A percentile compares a stretch with the other conserved stretches of the same genome.
Evolutionary conservation across 78 protist species (phyloP).

Genomic region (slime mould (Dictyostelium discoideum)): DNA sequence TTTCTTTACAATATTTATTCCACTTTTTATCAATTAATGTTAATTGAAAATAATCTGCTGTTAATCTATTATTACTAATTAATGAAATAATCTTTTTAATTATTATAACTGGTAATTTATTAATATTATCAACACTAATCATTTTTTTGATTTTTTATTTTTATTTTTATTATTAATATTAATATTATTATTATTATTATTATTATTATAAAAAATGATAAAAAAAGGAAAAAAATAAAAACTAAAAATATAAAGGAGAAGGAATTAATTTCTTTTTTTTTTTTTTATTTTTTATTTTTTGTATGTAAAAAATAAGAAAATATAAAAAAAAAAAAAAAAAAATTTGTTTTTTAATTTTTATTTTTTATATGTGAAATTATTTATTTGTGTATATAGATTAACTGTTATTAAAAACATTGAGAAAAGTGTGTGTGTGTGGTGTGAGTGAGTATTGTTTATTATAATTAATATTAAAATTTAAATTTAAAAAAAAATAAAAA

Average conservation of each 20-base stretch:
- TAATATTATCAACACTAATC: slow-evolving; percentile 17
- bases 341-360: not conserved
- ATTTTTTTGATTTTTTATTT: not conserved
- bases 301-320: not conserved
- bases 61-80: slow-evolving; percentile 17
- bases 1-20: not conserved
- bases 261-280: too few species aligned
- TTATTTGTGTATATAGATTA: not conserved
- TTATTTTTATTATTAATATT: too few species aligned
- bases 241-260: too few species aligned
- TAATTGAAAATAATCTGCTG: slow-evolving; percentile 31
- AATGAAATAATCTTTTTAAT: slow-evolving; percentile 27
- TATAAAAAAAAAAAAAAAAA: too few species aligned
- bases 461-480: not conserved
- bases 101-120: slow-evolving; percentile 60
- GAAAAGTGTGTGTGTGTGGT: too few species aligned
- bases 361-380: not conserved
- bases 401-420: not conserved
- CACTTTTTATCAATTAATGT: slow-evolving; percentile 21
- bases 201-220: not conserved
- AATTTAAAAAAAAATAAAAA: not conserved
- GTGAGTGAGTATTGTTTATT: not conserved
- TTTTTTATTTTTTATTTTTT: not conserved
- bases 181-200: not conserved
- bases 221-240: too few species aligned